phyloP scores from a whole-genome alignment of 2,329 filamentous ascomycete genomes.

The Mariannaea elegans region DNA sequence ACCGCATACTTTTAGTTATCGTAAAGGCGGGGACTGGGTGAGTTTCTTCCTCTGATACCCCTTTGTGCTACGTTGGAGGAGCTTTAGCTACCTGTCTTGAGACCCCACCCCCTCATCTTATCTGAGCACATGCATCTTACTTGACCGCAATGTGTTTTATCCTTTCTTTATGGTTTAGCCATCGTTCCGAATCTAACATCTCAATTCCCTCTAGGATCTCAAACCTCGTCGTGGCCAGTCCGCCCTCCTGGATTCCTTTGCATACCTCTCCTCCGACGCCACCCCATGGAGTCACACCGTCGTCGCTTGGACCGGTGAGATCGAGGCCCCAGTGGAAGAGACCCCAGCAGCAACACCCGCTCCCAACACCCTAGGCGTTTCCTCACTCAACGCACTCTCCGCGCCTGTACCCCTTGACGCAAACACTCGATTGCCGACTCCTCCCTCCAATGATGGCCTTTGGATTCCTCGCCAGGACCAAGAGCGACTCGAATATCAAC shows the following conservation, averaged over 20 bases:
- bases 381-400: constrained; percentile 76
- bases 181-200: constrained; percentile 1
- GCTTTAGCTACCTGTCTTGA: constrained; percentile 6
- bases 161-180: background rate
- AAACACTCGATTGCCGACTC: constrained; percentile 62
- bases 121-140: constrained; percentile 17
- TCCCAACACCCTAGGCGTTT: constrained; percentile 56
- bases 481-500: constrained; percentile 75
- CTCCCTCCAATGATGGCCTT: constrained; percentile 72
- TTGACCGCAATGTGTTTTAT: constrained; percentile 19
- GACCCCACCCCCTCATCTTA: constrained; percentile 24
- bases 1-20: constrained; percentile 67
- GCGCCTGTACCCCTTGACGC: constrained; percentile 80
- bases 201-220: constrained; percentile 65
- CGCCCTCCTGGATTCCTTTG: constrained; percentile 90
- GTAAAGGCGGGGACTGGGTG: constrained; percentile 69
- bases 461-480: constrained; percentile 77
- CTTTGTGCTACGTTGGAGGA: background rate
- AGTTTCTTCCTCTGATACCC: constrained; percentile 40
- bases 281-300: constrained; percentile 91
- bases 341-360: constrained; percentile 55
- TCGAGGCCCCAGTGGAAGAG: constrained; percentile 61
- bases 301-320: constrained; percentile 95
- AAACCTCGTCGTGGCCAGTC: constrained; percentile 85
- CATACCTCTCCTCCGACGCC: constrained; percentile 83